These are phyloP conservation scores for Leptodermis oblonga DNA, from an alignment of 257 asterid genomes.

Conservation along the genomic window DNA sequence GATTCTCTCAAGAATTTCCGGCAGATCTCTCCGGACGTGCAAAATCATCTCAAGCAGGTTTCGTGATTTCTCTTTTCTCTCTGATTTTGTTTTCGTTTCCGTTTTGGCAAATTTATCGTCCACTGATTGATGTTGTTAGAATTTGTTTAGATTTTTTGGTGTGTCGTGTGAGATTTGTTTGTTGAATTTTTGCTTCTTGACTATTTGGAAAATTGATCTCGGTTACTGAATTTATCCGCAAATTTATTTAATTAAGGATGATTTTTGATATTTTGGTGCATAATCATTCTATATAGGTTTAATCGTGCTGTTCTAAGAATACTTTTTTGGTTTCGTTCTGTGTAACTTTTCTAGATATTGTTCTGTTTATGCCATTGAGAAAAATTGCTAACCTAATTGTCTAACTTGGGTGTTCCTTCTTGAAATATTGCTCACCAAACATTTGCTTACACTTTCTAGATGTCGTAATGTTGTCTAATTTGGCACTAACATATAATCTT, in stretches of 20 bases:
- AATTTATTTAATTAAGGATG: not conserved
- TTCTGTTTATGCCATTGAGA: not conserved
- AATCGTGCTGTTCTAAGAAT: not conserved
- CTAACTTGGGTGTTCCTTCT: not conserved
- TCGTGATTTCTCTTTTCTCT: not conserved
- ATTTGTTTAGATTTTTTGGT: not conserved
- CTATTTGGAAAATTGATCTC: not conserved
- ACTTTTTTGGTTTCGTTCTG: not conserved
- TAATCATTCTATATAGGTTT: not conserved
- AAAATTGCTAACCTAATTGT: too few species aligned
- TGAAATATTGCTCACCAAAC: not conserved
- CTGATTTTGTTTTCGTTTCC: not conserved
- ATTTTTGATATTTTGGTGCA: not conserved
- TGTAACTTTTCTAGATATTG: not conserved
- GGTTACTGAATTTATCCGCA: not conserved
- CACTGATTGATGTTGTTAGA: not conserved
- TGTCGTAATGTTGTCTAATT: not conserved
- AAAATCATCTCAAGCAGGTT: conserved; percentile 87
- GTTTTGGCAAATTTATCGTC: not conserved
- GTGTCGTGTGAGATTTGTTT: not conserved
- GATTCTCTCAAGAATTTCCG: conserved; percentile 86
- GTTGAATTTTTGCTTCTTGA: not conserved
- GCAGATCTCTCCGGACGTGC: conserved; percentile 87
- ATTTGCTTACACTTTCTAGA: not conserved
- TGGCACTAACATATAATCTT: not conserved